Evolutionary conservation across 2,329 filamentous ascomycete genomes (phyloP), one percentile per base, ranked within the genome.

Genomic region (Aspergillus phoenicis): DNA sequence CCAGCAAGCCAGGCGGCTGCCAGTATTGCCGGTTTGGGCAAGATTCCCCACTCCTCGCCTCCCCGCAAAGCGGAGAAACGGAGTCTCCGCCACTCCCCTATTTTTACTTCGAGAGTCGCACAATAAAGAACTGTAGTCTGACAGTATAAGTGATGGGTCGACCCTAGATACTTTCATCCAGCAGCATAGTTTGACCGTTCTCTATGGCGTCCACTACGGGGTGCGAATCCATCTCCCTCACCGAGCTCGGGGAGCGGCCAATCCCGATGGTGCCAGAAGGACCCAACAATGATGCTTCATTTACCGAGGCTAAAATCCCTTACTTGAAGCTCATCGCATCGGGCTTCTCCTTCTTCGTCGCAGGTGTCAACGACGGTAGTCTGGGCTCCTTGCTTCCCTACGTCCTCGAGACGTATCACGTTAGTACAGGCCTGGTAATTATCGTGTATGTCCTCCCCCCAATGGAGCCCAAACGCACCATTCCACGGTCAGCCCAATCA

Each of bases 321-420:
- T 17, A 17, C 22, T 58, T 84, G 38, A 87, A 85, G 68, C 72
- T 89, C 2, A 57, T 83, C 39, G 84, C 83, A 47, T 81, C 84
- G 2, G 83, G 82, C 0, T 83, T 88, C 63, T 86, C 85, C 0
- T 89, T 89, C 75, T 88, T 89, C 68, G 85, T 87, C 30, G 85
- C 87, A 0, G 87, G 87, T 0, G 78, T 85, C 52, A 89, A 88
- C 59, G 87, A 89, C 69, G 87, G 87, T 33, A 87, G 83, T 62
- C 76, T 89, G 0, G 87, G 87, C 2, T 81, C 87, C 1, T 64
- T 90, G 13, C 82, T 89, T 1, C 87, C 87, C 0, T 87, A 89
- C 66, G 80, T 89, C 8, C 80, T 89, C 4, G 78, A 81, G 5
- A 81, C 82, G 3, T 88, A 88, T 66, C 63, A 76, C 5, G 81